Evolutionary conservation across 176 grass and related monocot species (phyloP).

Genomic region (Zoysia japonica): DNA sequence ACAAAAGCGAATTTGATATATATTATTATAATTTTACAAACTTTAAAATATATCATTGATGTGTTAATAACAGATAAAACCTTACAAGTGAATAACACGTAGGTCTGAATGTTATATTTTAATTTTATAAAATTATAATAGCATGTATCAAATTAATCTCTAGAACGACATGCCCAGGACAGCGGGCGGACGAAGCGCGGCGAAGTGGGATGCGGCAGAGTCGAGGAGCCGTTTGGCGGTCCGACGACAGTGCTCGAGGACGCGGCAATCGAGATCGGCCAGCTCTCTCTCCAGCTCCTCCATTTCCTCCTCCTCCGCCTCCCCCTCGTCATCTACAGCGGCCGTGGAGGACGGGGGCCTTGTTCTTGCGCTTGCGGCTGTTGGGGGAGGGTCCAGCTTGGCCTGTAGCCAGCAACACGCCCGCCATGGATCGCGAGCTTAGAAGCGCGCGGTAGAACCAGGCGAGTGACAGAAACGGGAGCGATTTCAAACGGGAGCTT

Average conservation of each 20-base stretch:
- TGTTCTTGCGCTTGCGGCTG: slow-evolving; percentile 51
- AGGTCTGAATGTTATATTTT: too few species aligned
- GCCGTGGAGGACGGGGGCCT: not conserved
- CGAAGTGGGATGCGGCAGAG: not conserved
- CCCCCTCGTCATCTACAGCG: slow-evolving; percentile 18
- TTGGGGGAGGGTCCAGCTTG: not conserved
- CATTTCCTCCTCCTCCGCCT: slow-evolving; percentile 30
- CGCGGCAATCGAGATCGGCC: slow-evolving; percentile 50
- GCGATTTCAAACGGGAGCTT: not conserved
- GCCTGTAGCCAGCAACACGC: slow-evolving; percentile 8
- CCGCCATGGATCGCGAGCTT: slow-evolving; percentile 44
- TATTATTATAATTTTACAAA: too few species aligned
- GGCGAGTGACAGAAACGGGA: not conserved
- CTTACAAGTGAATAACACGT: too few species aligned
- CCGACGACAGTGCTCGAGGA: slow-evolving; percentile 50
- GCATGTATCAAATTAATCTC: too few species aligned
- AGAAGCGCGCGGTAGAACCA: slow-evolving; percentile 1
- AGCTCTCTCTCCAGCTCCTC: slow-evolving; percentile 59
- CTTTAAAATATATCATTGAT: too few species aligned
- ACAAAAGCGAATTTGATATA: not conserved
- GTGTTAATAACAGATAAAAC: too few species aligned
- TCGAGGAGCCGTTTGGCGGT: slow-evolving; percentile 32
- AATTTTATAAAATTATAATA: too few species aligned
- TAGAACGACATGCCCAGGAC: slow-evolving; percentile 21
- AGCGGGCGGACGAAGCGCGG: slow-evolving; percentile 36